phyloP scores from a whole-genome alignment of 352 stramenopile genomes.

The Lagenidium sp. region DNA sequence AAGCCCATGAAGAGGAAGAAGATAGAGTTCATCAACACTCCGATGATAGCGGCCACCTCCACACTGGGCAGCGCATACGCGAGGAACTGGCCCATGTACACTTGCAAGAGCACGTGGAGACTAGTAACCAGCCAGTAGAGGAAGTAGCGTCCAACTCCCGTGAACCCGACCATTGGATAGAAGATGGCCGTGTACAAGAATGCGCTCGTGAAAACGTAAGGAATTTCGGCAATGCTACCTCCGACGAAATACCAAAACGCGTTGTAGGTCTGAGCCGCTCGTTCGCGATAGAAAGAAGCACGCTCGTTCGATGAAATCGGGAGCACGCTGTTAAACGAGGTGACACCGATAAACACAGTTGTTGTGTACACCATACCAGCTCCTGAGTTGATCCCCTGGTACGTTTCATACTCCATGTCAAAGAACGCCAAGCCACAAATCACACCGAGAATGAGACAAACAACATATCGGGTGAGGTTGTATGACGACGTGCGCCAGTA shows the following conservation, averaged over 20 bases:
- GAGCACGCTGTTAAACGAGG: conserved; percentile 49
- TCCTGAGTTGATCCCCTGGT: conserved; percentile 16
- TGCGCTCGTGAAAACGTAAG: conserved; percentile 12
- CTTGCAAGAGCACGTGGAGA: conserved; percentile 17
- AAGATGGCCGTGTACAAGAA: conserved; percentile 19
- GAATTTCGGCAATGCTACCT: conserved; percentile 59
- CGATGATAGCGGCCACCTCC: conserved; percentile 8
- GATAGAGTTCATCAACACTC: conserved; percentile 25
- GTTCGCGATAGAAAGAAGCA: conserved; percentile 81
- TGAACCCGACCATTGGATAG: conserved; percentile 25
- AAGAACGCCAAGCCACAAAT: conserved; percentile 41
- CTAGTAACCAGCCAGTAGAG: conserved; percentile 15
- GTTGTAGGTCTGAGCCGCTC: conserved; percentile 68
- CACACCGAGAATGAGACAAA: conserved; percentile 23
- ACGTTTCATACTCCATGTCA: conserved; percentile 16
- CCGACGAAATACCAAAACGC: conserved; percentile 40
- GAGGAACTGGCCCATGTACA: conserved; percentile 21
- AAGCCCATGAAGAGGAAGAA: conserved; percentile 18
- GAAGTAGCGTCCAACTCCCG: conserved; percentile 2
- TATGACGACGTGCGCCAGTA: conserved; percentile 75
- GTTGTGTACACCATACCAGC: conserved; percentile 67
- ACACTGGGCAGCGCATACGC: conserved; percentile 15
- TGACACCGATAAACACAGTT: conserved; percentile 56
- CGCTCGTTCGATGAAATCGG: conserved; percentile 64
- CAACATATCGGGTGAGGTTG: conserved; percentile 37